Conservation (phyloP, 768 basidiomycete genomes). For the Megacollybia marginata region DNA sequence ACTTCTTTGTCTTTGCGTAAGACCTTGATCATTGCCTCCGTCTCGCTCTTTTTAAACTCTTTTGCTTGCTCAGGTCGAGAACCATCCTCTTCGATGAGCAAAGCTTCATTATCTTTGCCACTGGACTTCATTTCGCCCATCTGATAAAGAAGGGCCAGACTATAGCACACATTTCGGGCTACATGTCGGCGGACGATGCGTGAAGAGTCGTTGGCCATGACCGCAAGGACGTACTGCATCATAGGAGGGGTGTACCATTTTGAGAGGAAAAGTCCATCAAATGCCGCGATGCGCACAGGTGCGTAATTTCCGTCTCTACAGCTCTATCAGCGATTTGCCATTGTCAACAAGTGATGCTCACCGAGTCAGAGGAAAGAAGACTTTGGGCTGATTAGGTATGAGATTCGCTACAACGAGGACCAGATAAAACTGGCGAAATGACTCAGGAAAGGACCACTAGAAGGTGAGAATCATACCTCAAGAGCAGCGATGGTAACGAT, state of each 20-base stretch:
- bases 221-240: constrained; percentile 81
- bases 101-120: constrained; percentile 64
- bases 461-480: constrained; percentile 51
- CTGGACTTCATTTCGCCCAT: constrained; percentile 86
- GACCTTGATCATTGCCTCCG: constrained; percentile 80
- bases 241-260: constrained; percentile 83
- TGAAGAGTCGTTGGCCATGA: constrained; percentile 82
- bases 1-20: constrained; percentile 84
- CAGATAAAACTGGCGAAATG: constrained; percentile 58
- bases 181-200: constrained; percentile 80
- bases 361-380: constrained; percentile 89
- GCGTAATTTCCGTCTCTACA: constrained; percentile 88
- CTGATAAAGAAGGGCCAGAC: constrained; percentile 76
- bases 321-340: constrained; percentile 6
- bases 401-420: constrained; percentile 70
- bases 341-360: constrained; percentile 26
- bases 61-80: constrained; percentile 60
- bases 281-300: constrained; percentile 86
- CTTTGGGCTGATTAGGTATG: constrained; percentile 65
- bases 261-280: constrained; percentile 87
- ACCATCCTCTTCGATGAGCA: constrained; percentile 86
- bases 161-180: constrained; percentile 77
- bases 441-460: constrained; percentile 4
- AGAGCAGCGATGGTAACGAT: constrained; percentile 86
- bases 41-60: constrained; percentile 75